Base-by-base conservation (phyloP, 1,139 yeast genomes). In the Ogataea hybrid region DNA sequence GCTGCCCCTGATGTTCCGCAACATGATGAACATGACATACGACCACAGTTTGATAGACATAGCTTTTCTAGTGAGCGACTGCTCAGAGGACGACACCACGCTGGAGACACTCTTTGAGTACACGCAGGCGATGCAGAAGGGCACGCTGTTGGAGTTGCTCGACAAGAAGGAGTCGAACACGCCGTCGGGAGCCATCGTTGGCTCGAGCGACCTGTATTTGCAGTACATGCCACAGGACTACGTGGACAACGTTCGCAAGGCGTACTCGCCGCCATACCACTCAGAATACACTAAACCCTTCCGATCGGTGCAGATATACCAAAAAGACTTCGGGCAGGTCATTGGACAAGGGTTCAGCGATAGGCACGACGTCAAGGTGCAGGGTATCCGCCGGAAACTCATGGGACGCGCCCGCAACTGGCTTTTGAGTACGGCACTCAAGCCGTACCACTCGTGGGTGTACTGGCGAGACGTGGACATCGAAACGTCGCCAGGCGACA, bases 401-500 rank as follows among this genome's bases (percentile, higher is more conserved):
- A 86, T 88, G 96, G 96, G 95, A 2, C 71, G 94, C 46, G 96
- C 96, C 3, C 73, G 96, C 62, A 88, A 88, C 62, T 88, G 95
- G 94, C 68, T 88, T 39, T 77, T 90, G 3, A 73, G 87, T 2
- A 75, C 79, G 33, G 89, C 95, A 1, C 67, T 88, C 48, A 77
- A 81, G 56, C 89, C 95, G 1, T 83, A 86, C 57, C 96, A 88
- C 63, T 82, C 94, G 2, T 88, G 96, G 96, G 95, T 88, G 10
- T 84, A 86, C 60, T 88, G 96, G 96, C 73, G 96, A 64, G 96
- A 88, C 62, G 96, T 81, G 3, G 96, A 88, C 61, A 82, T 88
- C 42, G 95, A 86, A 56, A 75, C 87, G 21, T 80, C 87, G 54
- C 95, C 95, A 0, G 85, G 87, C 14, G 71, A 83, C 34, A 83